Percentiles rank a stretch among this genome's conserved stretches.
Evolutionary conservation across 176 grass and related monocot species (phyloP).

Genomic region (Pontederia paniculata): DNA sequence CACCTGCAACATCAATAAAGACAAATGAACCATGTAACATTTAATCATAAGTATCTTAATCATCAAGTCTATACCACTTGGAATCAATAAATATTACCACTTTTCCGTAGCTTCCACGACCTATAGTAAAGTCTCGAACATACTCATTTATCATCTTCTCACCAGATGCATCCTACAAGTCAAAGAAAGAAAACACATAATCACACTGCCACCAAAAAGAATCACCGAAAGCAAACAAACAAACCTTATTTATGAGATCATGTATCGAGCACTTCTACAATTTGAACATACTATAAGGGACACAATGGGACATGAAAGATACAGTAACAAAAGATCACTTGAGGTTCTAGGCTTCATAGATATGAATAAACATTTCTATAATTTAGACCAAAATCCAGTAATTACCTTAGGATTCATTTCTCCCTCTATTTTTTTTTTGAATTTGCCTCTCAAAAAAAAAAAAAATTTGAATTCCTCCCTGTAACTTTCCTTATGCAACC

Average conservation of each 20-base stretch:
- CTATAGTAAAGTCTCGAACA: slow-evolving; percentile 51
- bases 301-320: too few species aligned
- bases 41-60: slow-evolving; percentile 4
- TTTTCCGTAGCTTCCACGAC: slow-evolving; percentile 77
- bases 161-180: slow-evolving; percentile 51
- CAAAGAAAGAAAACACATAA: slow-evolving; percentile 3
- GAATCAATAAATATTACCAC: slow-evolving; percentile 37
- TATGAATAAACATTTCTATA: too few species aligned
- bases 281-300: too few species aligned
- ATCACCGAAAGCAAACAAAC: not conserved
- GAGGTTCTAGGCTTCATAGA: too few species aligned
- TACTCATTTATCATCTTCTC: slow-evolving; percentile 74
- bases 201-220: not conserved
- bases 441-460: too few species aligned
- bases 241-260: not conserved
- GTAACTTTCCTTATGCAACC: too few species aligned
- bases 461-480: too few species aligned
- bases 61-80: not conserved
- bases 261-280: too few species aligned
- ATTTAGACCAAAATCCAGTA: too few species aligned
- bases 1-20: slow-evolving; percentile 29
- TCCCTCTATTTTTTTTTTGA: too few species aligned
- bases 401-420: too few species aligned
- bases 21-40: not conserved
- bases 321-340: too few species aligned